These are phyloP conservation scores for Skeletonema menzelii DNA, from an alignment of 108 stramenopile genomes.

Conservation along the genomic window DNA sequence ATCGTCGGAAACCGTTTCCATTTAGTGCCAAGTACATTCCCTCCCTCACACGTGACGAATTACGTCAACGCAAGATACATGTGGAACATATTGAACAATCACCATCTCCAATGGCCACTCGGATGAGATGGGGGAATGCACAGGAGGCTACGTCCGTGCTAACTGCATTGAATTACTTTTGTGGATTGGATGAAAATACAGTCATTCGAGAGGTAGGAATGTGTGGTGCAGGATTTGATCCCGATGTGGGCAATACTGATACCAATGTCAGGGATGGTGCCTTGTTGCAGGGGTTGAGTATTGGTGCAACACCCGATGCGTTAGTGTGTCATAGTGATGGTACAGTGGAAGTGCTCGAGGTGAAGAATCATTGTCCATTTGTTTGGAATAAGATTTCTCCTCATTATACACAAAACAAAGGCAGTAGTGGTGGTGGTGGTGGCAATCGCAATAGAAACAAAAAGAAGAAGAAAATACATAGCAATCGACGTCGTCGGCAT, in stretches of 20 bases:
- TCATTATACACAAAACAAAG: not conserved
- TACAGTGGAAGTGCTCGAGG: slow-evolving; percentile 76
- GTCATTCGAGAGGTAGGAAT: slow-evolving; percentile 76
- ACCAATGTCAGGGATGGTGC: not conserved
- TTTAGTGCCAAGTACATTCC: slow-evolving; percentile 74
- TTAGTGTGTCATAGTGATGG: slow-evolving; percentile 72
- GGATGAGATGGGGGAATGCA: slow-evolving; percentile 85
- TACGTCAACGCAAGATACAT: slow-evolving; percentile 15
- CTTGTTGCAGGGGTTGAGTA: slow-evolving; percentile 40
- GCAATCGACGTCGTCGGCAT: not conserved
- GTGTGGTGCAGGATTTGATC: slow-evolving; percentile 76
- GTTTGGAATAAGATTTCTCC: slow-evolving; percentile 43
- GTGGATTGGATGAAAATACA: slow-evolving; percentile 39
- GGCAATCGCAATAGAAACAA: not conserved
- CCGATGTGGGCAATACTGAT: not conserved
- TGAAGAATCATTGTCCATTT: slow-evolving; percentile 93
- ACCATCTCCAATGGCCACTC: slow-evolving; percentile 39
- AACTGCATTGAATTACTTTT: slow-evolving; percentile 84
- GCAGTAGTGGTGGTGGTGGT: not conserved
- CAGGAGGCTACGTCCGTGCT: slow-evolving; percentile 84
- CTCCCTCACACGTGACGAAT: slow-evolving; percentile 44
- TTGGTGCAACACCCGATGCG: slow-evolving; percentile 88
- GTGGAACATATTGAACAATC: slow-evolving; percentile 12
- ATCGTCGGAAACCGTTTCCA: slow-evolving; percentile 27
- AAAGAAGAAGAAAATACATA: not conserved